These are phyloP conservation scores for Cytospora mali DNA, from an alignment of 2,329 filamentous ascomycete genomes.

Conservation along the genomic window DNA sequence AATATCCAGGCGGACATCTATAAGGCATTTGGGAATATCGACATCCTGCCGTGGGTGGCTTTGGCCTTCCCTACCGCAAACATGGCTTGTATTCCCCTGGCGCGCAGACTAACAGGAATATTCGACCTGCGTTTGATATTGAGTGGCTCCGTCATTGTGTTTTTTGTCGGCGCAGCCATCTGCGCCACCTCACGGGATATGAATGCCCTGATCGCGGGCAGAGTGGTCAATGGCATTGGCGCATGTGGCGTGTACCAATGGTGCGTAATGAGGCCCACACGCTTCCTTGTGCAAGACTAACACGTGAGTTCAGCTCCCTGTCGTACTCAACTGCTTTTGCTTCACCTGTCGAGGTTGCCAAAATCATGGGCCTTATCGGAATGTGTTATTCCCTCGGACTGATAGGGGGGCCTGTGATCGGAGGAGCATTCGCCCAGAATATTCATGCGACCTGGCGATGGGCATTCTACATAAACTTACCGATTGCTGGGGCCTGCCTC, in stretches of 20 bases:
- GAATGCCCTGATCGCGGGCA: slow-evolving; percentile 37
- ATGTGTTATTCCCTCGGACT: slow-evolving; percentile 34
- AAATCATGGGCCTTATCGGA: slow-evolving; percentile 35
- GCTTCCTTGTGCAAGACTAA: slow-evolving; percentile 9
- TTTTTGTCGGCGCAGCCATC: slow-evolving; percentile 36
- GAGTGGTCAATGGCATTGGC: slow-evolving; percentile 38
- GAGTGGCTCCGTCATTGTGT: slow-evolving; percentile 33
- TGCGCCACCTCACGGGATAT: slow-evolving; percentile 37
- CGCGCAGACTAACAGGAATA: slow-evolving; percentile 38
- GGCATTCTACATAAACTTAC: slow-evolving; percentile 57
- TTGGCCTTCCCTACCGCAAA: slow-evolving; percentile 41
- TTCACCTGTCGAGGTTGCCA: slow-evolving; percentile 32
- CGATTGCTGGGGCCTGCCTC: slow-evolving; percentile 43
- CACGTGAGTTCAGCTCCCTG: slow-evolving; percentile 26
- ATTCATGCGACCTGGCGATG: slow-evolving; percentile 45
- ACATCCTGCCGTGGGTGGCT: slow-evolving; percentile 44
- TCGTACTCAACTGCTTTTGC: background rate
- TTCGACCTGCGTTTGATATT: slow-evolving; percentile 39
- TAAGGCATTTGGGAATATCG: slow-evolving; percentile 46
- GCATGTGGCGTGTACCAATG: slow-evolving; percentile 38
- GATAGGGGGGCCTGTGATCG: slow-evolving; percentile 32
- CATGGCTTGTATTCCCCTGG: slow-evolving; percentile 40
- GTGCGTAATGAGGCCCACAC: slow-evolving; percentile 30
- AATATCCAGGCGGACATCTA: slow-evolving; percentile 62
- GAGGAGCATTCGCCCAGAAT: slow-evolving; percentile 40